Base-by-base conservation (phyloP, 108 stramenopile genomes). In the Pseudonitzschia pungens region DNA sequence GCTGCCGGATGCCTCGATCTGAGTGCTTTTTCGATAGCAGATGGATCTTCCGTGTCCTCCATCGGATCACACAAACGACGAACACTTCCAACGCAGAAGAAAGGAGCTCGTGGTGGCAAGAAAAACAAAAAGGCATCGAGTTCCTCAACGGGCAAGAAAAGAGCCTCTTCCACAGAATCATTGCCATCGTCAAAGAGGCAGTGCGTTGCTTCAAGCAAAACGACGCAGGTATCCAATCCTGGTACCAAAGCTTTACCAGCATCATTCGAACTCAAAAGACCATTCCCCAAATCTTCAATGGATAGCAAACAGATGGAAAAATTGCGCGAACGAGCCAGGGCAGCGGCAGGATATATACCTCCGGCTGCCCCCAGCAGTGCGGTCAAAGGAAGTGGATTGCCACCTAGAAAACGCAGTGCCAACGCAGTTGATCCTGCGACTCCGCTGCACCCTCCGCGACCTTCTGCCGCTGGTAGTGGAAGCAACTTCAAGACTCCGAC, bases 341-440 rank as follows among this genome's bases (percentile, higher is more conserved):
- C 88, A 31, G 89, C 86, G 22, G 92, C 89, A 33, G 91, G 91
- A 40, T 92, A 92, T 73, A 70, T 84, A 33, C 86, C 87, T 22
- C 89, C 87, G 24, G 69, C 77, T 40, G 16, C n/a, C 52, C 21
- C 15, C 12, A 21, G 44, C 18, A 65, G 68, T 21, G 68, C 67
- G 42, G 65, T 44, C 22, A 40, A 69, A 52, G 58, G 18, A 8
- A 71, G 71, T 26, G 52, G 41, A 0, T 50, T 74, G 14, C 77
- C 83, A 14, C 65, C 59, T 27, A 89, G 81, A 69, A 89, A 85
- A 57, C 58, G 70, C 52, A 51, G 52, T 9, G 52, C 59, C 26
- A 45, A 36, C 18, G 31, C 76, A 11, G 2, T 48, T 18, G 52
- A 72, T 14, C 55, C 40, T 43, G 75, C 77, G 51, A 89, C 80